Evolutionary conservation across 306 rosid genomes (phyloP).

Genomic region (Betula pendula): DNA sequence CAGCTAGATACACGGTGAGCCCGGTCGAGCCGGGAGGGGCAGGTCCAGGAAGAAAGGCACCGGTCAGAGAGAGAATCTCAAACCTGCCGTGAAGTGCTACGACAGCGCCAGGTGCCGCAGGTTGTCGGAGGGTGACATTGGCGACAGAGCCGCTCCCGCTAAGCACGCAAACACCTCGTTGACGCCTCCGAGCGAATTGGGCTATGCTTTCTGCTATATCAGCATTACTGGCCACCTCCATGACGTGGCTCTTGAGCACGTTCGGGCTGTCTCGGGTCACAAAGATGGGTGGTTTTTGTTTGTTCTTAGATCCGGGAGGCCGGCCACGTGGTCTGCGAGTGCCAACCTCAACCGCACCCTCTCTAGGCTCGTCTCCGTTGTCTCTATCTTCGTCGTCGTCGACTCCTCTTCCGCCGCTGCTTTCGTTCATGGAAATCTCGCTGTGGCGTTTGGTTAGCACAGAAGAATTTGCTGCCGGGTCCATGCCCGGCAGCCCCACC

Average conservation of each 20-base stretch:
- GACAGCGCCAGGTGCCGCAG: conserved; percentile 76
- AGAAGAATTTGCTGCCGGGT: conserved; percentile 65
- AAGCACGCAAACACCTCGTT: conserved; percentile 90
- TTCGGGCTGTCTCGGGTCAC: conserved; percentile 88
- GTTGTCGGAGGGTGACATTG: conserved; percentile 83
- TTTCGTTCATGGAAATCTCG: conserved; percentile 57
- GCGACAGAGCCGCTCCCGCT: conserved; percentile 91
- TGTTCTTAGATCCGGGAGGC: conserved; percentile 94
- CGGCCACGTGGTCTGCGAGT: conserved; percentile 81
- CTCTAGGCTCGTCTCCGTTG: conserved; percentile 62
- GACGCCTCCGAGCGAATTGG: conserved; percentile 79
- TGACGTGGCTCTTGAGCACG: conserved; percentile 82
- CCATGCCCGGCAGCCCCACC: conserved; percentile 78
- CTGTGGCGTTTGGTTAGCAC: conserved; percentile 46
- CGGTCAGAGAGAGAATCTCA: conserved; percentile 79
- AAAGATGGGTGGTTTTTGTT: conserved; percentile 90
- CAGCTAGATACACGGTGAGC: conserved; percentile 78
- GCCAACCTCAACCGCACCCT: conserved; percentile 83
- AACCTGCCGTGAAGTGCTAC: conserved; percentile 92
- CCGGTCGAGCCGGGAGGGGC: conserved; percentile 88
- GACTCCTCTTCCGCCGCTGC: conserved; percentile 30
- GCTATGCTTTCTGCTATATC: conserved; percentile 86
- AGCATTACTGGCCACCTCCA: conserved; percentile 88
- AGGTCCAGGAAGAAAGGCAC: conserved; percentile 87
- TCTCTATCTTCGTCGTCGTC: conserved; percentile 56